Evolutionary conservation across 345 rosid species (phyloP).

Genomic region (Angophora floribunda): DNA sequence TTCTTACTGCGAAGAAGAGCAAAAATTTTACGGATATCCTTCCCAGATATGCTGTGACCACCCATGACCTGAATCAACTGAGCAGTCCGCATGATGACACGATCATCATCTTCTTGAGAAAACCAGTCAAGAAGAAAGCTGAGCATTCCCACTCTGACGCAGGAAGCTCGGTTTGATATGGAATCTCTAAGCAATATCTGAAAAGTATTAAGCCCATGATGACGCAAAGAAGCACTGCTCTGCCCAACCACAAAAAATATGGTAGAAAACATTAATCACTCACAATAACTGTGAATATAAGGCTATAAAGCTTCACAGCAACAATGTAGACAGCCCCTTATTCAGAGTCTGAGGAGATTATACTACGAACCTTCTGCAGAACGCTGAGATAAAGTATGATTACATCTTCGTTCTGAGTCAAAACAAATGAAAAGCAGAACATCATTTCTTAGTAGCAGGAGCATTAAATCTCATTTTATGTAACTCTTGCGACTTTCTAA

Average conservation of each 20-base stretch:
- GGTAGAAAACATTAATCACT: background rate
- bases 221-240: constrained; percentile 96
- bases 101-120: constrained; percentile 65
- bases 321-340: background rate
- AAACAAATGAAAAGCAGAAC: constrained; percentile 5
- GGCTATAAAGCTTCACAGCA: constrained; percentile 6
- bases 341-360: background rate
- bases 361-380: constrained; percentile 78
- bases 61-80: constrained; percentile 87
- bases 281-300: background rate
- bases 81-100: constrained; percentile 66
- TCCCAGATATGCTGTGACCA: constrained; percentile 97
- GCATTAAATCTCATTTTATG: background rate
- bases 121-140: constrained; percentile 95
- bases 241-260: constrained; percentile 66
- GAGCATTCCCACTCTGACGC: constrained; percentile 91
- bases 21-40: constrained; percentile 93
- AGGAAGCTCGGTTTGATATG: constrained; percentile 83
- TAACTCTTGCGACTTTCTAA: constrained; percentile 5
- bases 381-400: constrained; percentile 77
- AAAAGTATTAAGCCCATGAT: constrained; percentile 72
- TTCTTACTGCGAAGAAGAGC: constrained; percentile 93
- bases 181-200: constrained; percentile 85
- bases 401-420: constrained; percentile 90
- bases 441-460: background rate